A percentile compares a stretch with the other conserved stretches of the same genome.
Evolutionary conservation across 2,329 filamentous ascomycete species (phyloP).

Genomic region (Pyricularia sp.): DNA sequence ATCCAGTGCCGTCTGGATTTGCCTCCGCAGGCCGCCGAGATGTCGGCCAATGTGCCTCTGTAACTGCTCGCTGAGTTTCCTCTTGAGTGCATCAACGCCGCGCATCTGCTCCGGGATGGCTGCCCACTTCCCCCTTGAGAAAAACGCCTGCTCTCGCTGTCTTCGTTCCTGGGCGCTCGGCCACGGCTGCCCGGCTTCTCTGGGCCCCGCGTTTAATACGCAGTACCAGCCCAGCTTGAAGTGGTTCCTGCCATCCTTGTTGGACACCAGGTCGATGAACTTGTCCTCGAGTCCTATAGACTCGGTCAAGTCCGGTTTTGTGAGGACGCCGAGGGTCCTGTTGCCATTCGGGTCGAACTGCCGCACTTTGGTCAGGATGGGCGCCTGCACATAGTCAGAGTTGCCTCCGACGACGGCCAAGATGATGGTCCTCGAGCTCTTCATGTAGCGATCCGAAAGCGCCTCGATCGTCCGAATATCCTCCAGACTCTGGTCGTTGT

Average conservation of each 20-base stretch:
- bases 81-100: constrained; percentile 30
- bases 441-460: constrained; percentile 41
- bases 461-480: constrained; percentile 39
- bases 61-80: constrained; percentile 35
- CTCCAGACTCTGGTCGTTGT: constrained; percentile 35
- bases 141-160: constrained; percentile 33
- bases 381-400: constrained; percentile 39
- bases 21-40: constrained; percentile 34
- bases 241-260: constrained; percentile 34
- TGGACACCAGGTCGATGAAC: constrained; percentile 38
- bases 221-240: constrained; percentile 40
- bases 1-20: constrained; percentile 37
- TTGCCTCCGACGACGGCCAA: constrained; percentile 42
- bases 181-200: constrained; percentile 30
- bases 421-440: constrained; percentile 40
- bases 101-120: constrained; percentile 32
- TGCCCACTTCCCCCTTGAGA: constrained; percentile 34
- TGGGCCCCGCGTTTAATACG: constrained; percentile 33
- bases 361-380: constrained; percentile 36
- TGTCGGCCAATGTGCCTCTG: constrained; percentile 39
- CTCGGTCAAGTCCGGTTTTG: constrained; percentile 40
- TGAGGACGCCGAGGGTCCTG: constrained; percentile 37
- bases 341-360: constrained; percentile 35
- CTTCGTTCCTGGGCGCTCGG: constrained; percentile 26
- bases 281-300: constrained; percentile 39